Conservation (phyloP, 768 basidiomycete genomes). For the Exsudoporus frostii region DNA sequence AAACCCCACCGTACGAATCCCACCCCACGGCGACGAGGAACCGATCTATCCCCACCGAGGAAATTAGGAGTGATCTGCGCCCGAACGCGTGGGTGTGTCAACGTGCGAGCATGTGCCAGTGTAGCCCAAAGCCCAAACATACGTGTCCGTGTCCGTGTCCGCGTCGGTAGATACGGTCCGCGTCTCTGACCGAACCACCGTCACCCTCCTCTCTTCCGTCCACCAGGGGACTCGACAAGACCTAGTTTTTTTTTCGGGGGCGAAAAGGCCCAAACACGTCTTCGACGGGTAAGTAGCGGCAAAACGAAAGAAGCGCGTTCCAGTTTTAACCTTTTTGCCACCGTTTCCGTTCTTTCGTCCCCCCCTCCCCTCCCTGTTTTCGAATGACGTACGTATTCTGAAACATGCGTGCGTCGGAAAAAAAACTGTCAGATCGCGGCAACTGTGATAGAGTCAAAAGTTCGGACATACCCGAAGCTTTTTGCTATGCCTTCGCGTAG, state of each 20-base stretch:
- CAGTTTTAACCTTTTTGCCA: slow-evolving; percentile 9
- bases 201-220: no score
- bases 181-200: no score
- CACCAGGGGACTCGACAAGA: background rate
- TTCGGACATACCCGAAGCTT: background rate
- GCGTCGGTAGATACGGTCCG: no score
- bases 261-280: no score
- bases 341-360: background rate
- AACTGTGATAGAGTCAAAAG: background rate
- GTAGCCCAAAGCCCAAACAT: background rate
- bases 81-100: background rate
- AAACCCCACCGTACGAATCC: background rate
- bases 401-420: background rate
- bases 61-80: background rate
- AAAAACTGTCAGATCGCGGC: background rate
- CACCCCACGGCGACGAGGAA: background rate
- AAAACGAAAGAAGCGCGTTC: background rate
- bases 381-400: background rate
- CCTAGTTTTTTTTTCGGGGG: background rate
- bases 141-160: background rate
- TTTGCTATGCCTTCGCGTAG: background rate
- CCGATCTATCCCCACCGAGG: background rate
- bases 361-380: no score
- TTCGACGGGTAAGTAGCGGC: background rate
- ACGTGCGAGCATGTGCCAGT: no score